Evolutionary conservation across 1,284 basidiomycete species (phyloP).

Genomic region (Peniophora sp.): DNA sequence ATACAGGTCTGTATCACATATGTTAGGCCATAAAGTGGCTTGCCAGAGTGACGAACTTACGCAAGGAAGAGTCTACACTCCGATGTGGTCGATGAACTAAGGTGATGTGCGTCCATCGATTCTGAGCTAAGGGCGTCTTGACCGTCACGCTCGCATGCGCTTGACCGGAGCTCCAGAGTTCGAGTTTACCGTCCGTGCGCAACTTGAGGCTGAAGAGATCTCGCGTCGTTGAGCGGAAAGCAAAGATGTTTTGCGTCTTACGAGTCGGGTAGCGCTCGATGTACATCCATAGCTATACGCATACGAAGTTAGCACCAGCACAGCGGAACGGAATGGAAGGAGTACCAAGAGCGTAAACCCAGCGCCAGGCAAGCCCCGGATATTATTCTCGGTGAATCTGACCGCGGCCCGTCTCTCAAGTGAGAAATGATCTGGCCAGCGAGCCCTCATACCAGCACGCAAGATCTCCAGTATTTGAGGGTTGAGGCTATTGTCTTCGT

Average conservation of each 20-base stretch:
- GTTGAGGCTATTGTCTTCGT: conserved; percentile 33
- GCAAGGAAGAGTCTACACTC: conserved; percentile 46
- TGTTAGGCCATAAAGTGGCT: neutral
- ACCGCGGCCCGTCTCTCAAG: conserved; percentile 48
- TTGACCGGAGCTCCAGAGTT: conserved; percentile 36
- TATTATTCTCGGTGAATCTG: conserved; percentile 31
- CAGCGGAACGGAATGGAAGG: conserved; percentile 1
- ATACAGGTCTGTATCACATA: conserved; percentile 53
- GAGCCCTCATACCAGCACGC: conserved; percentile 56
- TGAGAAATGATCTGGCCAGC: conserved; percentile 70
- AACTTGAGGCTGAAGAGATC: conserved; percentile 37
- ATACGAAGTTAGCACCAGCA: neutral
- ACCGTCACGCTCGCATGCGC: conserved; percentile 32
- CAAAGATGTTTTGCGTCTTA: conserved; percentile 36
- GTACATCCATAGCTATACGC: conserved; percentile 59
- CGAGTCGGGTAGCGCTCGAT: conserved; percentile 46
- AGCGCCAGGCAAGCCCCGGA: conserved; percentile 42
- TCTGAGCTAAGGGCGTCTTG: conserved; percentile 37
- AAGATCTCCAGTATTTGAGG: conserved; percentile 61
- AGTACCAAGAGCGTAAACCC: conserved; percentile 67
- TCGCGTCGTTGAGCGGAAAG: conserved; percentile 28
- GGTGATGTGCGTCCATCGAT: conserved; percentile 62
- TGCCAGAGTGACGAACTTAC: conserved; percentile 34
- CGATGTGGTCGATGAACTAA: conserved; percentile 57
- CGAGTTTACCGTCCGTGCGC: conserved; percentile 47